Evolutionary conservation across 805 yeast species (phyloP), one percentile per base, ranked within the genome.

Genomic region (Komagataella pastoris): DNA sequence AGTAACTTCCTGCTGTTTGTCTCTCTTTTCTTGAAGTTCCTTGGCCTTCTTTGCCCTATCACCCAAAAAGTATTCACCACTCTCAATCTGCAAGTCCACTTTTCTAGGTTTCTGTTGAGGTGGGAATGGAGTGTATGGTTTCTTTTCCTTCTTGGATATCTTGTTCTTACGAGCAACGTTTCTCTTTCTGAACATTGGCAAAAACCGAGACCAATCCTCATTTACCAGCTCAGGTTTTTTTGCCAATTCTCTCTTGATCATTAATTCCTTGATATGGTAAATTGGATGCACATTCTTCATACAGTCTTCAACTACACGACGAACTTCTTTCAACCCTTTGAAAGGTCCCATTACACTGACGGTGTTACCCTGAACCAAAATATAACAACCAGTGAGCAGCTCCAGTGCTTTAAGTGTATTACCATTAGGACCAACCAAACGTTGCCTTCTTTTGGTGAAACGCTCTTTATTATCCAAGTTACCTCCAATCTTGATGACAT

Each of bases 211-310:
- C 99, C 99, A 93, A 68, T 89, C 97, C 69, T 93, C 98, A 51
- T 87, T 74, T 30, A 96, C 97, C 57, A 93, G 75, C 61, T 93
- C 98, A 8, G 99, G 99, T 62, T 87, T 88, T 71, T 89, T 87
- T 36, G 95, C 88, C 56, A 93, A 74, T 69, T 93, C 99, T 66
- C 93, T 85, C 70, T 90, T 91, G 65, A 93, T 91, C 99, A 93
- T 93, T 55, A 93, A 75, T 67, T 93, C 99, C 66, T 93, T 93
- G 63, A 93, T 91, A 66, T 93, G 91, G 69, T 93, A 93, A 55
- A 93, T 91, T n/a, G 99, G 99, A 65, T 93, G 99, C 12, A 93
- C 76, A 61, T 93, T 93, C 63, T 77, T 81, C 99, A 93, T 93
- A 68, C 98, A 93, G 65, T 93, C 99, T 65, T 91, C 98, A 46